phyloP scores from a whole-genome alignment of 768 basidiomycete species.

The Candolleomyces efflorescens region DNA sequence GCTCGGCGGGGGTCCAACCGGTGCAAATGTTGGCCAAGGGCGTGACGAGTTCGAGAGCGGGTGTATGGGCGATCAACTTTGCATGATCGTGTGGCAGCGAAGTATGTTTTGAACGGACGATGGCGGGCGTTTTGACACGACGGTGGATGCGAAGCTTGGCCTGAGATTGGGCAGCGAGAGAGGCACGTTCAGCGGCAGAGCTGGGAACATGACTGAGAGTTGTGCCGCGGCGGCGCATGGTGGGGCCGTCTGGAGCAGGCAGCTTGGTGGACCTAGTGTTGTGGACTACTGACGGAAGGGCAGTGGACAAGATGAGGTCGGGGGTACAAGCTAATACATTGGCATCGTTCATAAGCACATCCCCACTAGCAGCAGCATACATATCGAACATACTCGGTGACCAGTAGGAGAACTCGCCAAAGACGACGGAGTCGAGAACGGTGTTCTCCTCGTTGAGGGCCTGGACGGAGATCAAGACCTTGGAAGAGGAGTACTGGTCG shows the following conservation, averaged over 20 bases:
- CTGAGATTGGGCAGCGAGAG: constrained; percentile 29
- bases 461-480: constrained; percentile 56
- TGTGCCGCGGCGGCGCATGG: constrained; percentile 37
- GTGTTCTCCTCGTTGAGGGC: constrained; percentile 50
- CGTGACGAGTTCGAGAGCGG: constrained; percentile 57
- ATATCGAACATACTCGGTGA: constrained; percentile 31
- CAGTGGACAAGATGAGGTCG: constrained; percentile 1
- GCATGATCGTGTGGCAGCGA: constrained; percentile 28
- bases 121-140: constrained; percentile 38
- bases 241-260: constrained; percentile 18
- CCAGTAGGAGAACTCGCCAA: constrained; percentile 71
- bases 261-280: neutral
- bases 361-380: constrained; percentile 2
- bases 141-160: constrained; percentile 35
- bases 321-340: neutral
- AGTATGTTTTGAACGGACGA: constrained; percentile 38
- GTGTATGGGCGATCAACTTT: constrained; percentile 46
- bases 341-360: neutral
- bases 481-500: constrained; percentile 35
- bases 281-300: too few species aligned
- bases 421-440: constrained; percentile 60
- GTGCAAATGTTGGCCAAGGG: constrained; percentile 51
- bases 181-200: constrained; percentile 34
- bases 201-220: constrained; percentile 26
- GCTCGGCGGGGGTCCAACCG: constrained; percentile 64